A percentile compares a stretch with the other conserved stretches of the same genome.
Conservation (phyloP, 495 filamentous ascomycete genomes). For the Neurospora intermedia region DNA sequence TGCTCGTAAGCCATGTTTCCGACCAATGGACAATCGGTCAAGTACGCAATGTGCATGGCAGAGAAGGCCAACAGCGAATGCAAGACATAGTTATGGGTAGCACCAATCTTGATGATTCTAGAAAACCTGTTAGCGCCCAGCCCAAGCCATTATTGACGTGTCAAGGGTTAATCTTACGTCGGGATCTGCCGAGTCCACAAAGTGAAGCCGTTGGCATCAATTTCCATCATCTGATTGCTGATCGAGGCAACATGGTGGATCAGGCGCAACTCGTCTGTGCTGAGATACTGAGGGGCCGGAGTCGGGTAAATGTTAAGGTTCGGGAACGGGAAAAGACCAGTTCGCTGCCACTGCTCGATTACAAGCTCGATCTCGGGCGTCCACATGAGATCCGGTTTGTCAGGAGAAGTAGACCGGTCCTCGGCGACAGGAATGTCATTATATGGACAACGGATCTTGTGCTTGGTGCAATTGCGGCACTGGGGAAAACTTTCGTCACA, state of each 20-base stretch:
- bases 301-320: constrained; percentile 61
- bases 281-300: constrained; percentile 53
- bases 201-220: constrained; percentile 68
- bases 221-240: constrained; percentile 67
- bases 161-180: constrained; percentile 47
- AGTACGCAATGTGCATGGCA: constrained; percentile 79
- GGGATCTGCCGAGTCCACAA: constrained; percentile 90
- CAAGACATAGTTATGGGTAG: constrained; percentile 81
- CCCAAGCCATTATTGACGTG: neutral
- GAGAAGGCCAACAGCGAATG: constrained; percentile 83
- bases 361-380: constrained; percentile 69
- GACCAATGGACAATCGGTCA: constrained; percentile 70
- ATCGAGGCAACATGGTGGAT: constrained; percentile 87
- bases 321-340: constrained; percentile 79
- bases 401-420: constrained; percentile 53
- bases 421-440: constrained; percentile 66
- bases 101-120: constrained; percentile 77
- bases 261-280: constrained; percentile 68
- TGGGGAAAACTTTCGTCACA: constrained; percentile 97
- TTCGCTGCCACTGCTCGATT: constrained; percentile 74
- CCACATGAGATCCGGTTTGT: constrained; percentile 71
- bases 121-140: constrained; percentile 18
- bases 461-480: constrained; percentile 97
- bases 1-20: constrained; percentile 81
- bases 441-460: constrained; percentile 96